Conservation (phyloP, 2,329 filamentous ascomycete species). For the Diaporthe helianthi region DNA sequence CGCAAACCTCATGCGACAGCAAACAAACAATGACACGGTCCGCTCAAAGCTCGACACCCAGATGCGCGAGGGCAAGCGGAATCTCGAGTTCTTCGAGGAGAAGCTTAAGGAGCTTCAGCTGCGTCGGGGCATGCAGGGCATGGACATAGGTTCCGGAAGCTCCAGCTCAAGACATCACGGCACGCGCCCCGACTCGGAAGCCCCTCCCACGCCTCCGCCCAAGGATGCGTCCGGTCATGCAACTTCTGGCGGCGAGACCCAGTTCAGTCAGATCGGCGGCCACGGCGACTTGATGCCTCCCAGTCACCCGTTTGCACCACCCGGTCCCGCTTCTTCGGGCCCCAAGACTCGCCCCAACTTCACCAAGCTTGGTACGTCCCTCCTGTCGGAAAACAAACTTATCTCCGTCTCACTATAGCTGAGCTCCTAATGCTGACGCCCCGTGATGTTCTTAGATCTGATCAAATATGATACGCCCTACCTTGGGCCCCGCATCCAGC, state of each 20-base stretch:
- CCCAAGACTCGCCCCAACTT: conserved; percentile 87
- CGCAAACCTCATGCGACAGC: conserved; percentile 92
- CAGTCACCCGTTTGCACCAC: conserved; percentile 78
- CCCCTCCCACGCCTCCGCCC: conserved; percentile 71
- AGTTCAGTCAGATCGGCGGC: conserved; percentile 66
- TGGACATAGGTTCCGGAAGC: conserved; percentile 66
- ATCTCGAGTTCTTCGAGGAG: conserved; percentile 95
- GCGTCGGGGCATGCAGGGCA: conserved; percentile 73
- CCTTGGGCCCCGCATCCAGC: conserved; percentile 94
- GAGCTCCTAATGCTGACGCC: conserved; percentile 27
- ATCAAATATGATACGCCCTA: conserved; percentile 99
- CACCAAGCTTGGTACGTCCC: conserved; percentile 84
- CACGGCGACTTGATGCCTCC: conserved; percentile 81
- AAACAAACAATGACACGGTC: conserved; percentile 91
- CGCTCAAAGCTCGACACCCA: conserved; percentile 90
- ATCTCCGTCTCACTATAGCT: background rate
- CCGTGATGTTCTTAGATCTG: conserved; percentile 68
- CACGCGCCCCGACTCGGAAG: conserved; percentile 52
- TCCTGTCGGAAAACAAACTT: background rate
- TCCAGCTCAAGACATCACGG: conserved; percentile 50
- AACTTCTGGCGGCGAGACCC: conserved; percentile 37
- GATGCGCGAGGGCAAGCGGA: conserved; percentile 90
- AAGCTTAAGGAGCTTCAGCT: conserved; percentile 87
- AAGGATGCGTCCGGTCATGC: conserved; percentile 63
- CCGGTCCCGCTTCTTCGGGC: conserved; percentile 67